Percentiles rank a stretch among this genome's conserved stretches.
phyloP scores from a whole-genome alignment of 129 eudicot species.

The Arctium lappa region DNA sequence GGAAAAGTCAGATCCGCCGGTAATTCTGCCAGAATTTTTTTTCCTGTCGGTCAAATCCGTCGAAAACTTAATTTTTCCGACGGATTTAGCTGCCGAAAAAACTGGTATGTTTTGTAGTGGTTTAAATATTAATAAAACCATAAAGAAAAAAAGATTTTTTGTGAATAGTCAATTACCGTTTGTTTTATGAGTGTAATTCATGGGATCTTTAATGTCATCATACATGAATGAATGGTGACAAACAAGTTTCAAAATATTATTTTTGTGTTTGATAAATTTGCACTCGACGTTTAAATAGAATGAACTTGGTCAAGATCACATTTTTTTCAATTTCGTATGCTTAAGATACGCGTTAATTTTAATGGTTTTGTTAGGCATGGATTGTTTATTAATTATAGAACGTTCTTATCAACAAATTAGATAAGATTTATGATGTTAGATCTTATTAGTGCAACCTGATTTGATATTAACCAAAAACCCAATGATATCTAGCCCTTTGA shows the following conservation, averaged over 20 bases:
- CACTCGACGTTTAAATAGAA: neutral
- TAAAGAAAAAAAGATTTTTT: neutral
- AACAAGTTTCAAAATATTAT: conserved; percentile 9
- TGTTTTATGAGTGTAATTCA: conserved; percentile 10
- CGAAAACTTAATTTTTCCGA: too few relatives aligned
- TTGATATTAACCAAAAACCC: neutral
- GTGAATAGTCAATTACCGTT: conserved; percentile 5
- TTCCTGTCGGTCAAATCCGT: too few relatives aligned
- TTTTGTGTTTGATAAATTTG: neutral
- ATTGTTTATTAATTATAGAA: neutral
- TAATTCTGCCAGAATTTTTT: too few relatives aligned
- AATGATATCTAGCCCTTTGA: neutral
- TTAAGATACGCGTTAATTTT: neutral
- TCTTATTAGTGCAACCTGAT: neutral
- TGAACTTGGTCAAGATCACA: conserved; percentile 12
- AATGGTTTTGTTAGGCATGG: neutral
- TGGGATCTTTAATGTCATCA: conserved; percentile 9
- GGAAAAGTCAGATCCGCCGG: too few relatives aligned
- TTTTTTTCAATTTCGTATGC: neutral
- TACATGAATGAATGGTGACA: conserved; percentile 24
- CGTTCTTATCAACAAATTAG: neutral
- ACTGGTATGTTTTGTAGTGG: too few relatives aligned
- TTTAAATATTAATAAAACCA: neutral
- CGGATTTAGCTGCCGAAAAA: too few relatives aligned
- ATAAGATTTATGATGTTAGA: neutral